A percentile compares a stretch with the other conserved stretches of the same genome.
phyloP scores from a whole-genome alignment of 768 basidiomycete genomes.

The Amanita muscaria region DNA sequence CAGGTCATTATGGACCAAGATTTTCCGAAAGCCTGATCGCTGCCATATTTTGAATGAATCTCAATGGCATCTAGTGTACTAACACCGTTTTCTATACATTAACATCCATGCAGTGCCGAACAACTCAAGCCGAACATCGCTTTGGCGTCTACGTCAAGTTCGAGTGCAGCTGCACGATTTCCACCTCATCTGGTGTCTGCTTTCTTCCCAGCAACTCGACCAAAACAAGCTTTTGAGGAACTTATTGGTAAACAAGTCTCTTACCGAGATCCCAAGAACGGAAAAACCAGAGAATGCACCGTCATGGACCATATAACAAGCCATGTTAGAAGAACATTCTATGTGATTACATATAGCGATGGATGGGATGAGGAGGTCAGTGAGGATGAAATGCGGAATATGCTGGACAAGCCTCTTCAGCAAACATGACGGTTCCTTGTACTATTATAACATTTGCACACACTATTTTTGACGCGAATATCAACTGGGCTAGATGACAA shows the following conservation, averaged over 20 bases:
- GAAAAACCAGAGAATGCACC: too few species aligned
- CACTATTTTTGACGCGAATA: constrained; percentile 1
- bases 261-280: too few species aligned
- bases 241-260: too few species aligned
- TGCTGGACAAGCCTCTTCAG: background rate
- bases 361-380: constrained; percentile 3
- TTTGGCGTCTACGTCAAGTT: too few species aligned
- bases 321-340: background rate
- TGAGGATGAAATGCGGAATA: constrained; percentile 1
- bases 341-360: background rate
- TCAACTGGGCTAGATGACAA: constrained; percentile 1
- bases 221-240: too few species aligned
- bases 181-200: too few species aligned
- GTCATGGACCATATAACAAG: background rate
- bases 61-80: background rate
- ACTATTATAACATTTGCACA: too few species aligned
- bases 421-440: background rate
- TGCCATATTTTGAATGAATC: background rate
- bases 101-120: background rate
- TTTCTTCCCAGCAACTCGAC: too few species aligned
- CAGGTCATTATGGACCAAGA: too few species aligned
- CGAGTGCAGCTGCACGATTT: too few species aligned
- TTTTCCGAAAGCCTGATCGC: too few species aligned
- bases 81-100: constrained; percentile 1
- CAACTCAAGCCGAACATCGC: too few species aligned